Percentiles rank a stretch among this genome's conserved stretches.
phyloP scores from a whole-genome alignment of 2,329 filamentous ascomycete species.

The Meredithiella fracta region DNA sequence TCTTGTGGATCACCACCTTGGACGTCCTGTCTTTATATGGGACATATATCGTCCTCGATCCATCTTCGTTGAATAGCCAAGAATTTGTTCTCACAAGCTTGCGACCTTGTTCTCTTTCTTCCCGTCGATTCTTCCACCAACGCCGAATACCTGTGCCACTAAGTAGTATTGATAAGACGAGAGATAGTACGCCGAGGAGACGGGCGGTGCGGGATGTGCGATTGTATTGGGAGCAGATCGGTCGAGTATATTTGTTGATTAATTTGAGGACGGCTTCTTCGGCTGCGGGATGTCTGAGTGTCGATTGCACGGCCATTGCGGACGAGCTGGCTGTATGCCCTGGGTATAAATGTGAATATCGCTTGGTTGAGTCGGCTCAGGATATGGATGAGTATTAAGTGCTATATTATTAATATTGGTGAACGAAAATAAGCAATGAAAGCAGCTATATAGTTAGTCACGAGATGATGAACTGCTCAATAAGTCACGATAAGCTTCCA shows the following conservation, averaged over 20 bases:
- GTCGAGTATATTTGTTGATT: constrained; percentile 39
- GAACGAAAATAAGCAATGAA: no score
- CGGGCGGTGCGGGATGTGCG: constrained; percentile 54
- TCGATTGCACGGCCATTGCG: constrained; percentile 88
- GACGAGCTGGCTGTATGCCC: no score
- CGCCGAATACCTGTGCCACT: constrained; percentile 62
- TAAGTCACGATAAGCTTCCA: not conserved
- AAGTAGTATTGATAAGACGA: constrained; percentile 63
- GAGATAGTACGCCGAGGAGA: constrained; percentile 57
- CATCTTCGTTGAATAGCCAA: constrained; percentile 84
- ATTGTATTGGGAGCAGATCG: constrained; percentile 38
- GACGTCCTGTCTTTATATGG: constrained; percentile 77
- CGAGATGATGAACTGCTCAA: no score
- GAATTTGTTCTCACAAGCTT: constrained; percentile 81
- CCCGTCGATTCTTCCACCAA: constrained; percentile 56
- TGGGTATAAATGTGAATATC: no score
- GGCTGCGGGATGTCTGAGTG: constrained; percentile 47
- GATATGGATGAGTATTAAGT: no score
- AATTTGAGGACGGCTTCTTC: constrained; percentile 52
- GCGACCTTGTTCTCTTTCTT: constrained; percentile 67
- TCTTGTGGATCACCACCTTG: constrained; percentile 80
- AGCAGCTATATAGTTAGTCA: no score
- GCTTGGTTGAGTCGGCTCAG: no score
- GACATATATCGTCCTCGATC: constrained; percentile 85
- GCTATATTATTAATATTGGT: no score